Evolutionary conservation across 257 asterid genomes (phyloP), one percentile per base, ranked within the genome.

Genomic region (Rhazya stricta): DNA sequence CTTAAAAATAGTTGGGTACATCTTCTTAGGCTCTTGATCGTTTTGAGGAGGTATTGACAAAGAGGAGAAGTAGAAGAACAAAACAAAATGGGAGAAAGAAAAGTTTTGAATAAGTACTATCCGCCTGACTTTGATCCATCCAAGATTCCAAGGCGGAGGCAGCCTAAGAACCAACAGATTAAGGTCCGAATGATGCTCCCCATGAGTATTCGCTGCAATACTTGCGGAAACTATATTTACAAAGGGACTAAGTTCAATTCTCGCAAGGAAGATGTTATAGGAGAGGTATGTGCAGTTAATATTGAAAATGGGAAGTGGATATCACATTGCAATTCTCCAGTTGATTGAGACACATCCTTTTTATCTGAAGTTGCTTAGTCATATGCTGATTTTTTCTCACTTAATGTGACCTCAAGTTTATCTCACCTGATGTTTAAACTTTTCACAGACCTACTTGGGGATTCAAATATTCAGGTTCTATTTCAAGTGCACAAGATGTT

Each of bases 91-190:
- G 98, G 96, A 81, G 98, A 91, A 77, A 71, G 97, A 58, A 94
- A 94, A 63, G 97, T 94, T 42, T 72, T 91, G 76, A 94, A 91
- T 89, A 91, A 94, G 43, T 94, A 94, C 65, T 94, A 94, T 67
- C 98, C 96, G 79, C 97, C 97, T 89, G 97, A 91, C 46, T 94
- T 91, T 74, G 96, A 90, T 86, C 97, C 97, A 83, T 85, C 90
- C 45, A 94, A 94, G 89, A 84, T 91, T 67, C 98, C 97, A 0
- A 91, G 97, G 76, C 94, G 97, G 76, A 82, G 83, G 74, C 96
- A 94, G 71, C 96, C 85, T 0, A 86, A 85, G 62, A 94, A 90
- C 67, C 91, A 89, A 81, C 97, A 91, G 82, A 90, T 94, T 79
- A 87, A 81, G 62, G 95, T 94, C 25, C 86, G 98, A 10, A 94